A percentile compares a stretch with the other conserved stretches of the same genome.
Evolutionary conservation across 176 grass and related monocot genomes (phyloP).

Genomic region (Avena eriantha): DNA sequence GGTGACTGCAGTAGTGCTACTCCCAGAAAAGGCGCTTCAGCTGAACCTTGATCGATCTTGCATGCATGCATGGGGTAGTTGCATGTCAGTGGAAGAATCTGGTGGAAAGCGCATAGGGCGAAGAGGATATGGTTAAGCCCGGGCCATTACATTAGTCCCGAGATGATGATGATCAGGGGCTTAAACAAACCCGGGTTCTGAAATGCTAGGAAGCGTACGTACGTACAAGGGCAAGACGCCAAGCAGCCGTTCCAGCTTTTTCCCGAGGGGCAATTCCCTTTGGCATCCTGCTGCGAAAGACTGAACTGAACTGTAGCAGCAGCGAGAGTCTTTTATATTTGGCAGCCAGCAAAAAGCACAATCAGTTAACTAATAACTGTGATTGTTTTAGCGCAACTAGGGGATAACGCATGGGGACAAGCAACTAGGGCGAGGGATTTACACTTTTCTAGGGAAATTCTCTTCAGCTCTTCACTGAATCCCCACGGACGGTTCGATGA

Average conservation of each 20-base stretch:
- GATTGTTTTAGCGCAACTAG: conserved; percentile 50
- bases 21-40: conserved; percentile 14
- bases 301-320: background rate
- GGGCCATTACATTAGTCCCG: conserved; percentile 44
- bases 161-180: conserved; percentile 38
- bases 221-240: conserved; percentile 62
- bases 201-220: background rate
- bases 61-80: conserved; percentile 39
- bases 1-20: background rate
- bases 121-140: conserved; percentile 53
- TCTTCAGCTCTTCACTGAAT: conserved; percentile 36
- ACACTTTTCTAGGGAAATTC: conserved; percentile 69
- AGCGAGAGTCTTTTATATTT: conserved; percentile 41
- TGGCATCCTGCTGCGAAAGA: conserved; percentile 45
- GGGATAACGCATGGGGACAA: conserved; percentile 44
- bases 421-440: conserved; percentile 54
- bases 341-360: conserved; percentile 20
- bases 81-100: conserved; percentile 61
- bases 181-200: conserved; percentile 25
- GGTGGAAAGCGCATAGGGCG: conserved; percentile 56
- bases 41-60: conserved; percentile 15
- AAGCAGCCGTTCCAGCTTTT: conserved; percentile 62
- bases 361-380: background rate
- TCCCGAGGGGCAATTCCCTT: conserved; percentile 48
- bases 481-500: conserved; percentile 40